A percentile compares a stretch with the other conserved stretches of the same genome.
Evolutionary conservation across 768 basidiomycete genomes (phyloP).

Genomic region (Pleurotus sapidus): DNA sequence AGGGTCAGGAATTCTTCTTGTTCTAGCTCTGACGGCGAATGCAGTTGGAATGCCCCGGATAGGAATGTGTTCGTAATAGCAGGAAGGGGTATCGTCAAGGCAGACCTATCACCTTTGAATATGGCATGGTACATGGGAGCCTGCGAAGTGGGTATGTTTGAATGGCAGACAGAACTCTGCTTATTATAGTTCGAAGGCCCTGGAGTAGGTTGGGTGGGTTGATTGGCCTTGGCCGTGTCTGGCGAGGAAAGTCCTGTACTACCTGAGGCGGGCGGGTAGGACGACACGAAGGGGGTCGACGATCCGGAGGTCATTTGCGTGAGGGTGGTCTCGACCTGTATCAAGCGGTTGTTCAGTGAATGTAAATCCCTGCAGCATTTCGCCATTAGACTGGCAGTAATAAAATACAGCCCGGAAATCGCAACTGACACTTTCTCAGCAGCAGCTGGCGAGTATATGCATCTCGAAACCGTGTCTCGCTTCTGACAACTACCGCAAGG

Average conservation of each 20-base stretch:
- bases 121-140: not conserved
- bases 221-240: not conserved
- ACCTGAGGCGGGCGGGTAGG: not conserved
- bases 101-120: constrained; percentile 5
- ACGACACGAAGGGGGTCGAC: constrained; percentile 12
- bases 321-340: constrained; percentile 63
- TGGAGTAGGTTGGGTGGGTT: not conserved
- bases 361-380: constrained; percentile 62
- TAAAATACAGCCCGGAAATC: not conserved
- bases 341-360: constrained; percentile 77
- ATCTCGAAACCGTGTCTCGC: constrained; percentile 69
- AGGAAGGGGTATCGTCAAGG: not conserved
- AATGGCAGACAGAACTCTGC: not conserved
- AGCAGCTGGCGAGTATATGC: constrained; percentile 77
- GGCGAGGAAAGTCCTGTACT: not conserved
- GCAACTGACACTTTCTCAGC: constrained; percentile 77
- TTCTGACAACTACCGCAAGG: constrained; percentile 81
- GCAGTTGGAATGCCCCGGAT: constrained; percentile 2
- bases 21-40: not conserved
- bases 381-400: not conserved
- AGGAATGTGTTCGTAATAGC: constrained; percentile 1
- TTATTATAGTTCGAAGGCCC: not conserved
- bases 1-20: not conserved
- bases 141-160: not conserved
- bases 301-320: constrained; percentile 43